phyloP scores from a whole-genome alignment of 1,284 basidiomycete genomes.

The Erythrobasidium hasegawianum region DNA sequence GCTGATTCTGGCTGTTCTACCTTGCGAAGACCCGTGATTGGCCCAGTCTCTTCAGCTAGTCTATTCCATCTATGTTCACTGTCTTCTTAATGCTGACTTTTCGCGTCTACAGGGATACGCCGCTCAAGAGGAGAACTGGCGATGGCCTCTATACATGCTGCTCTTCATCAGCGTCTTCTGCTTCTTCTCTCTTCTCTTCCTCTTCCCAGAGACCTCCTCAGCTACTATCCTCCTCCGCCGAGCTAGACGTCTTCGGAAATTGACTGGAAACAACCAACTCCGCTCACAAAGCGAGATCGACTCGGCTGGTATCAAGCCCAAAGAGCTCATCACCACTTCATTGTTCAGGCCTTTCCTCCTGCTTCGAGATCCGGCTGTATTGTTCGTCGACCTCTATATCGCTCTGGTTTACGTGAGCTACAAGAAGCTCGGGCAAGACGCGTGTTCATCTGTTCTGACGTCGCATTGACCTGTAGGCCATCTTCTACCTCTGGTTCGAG shows the following conservation, averaged over 20 bases:
- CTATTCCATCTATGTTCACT: neutral
- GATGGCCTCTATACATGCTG: slow-evolving; percentile 46
- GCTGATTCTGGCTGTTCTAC: no score
- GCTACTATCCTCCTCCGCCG: slow-evolving; percentile 49
- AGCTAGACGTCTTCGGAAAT: slow-evolving; percentile 47
- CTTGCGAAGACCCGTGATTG: slow-evolving; percentile 19
- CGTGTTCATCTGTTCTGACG: slow-evolving; percentile 2
- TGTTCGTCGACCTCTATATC: slow-evolving; percentile 40
- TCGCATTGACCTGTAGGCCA: neutral
- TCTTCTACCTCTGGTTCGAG: slow-evolving; percentile 37
- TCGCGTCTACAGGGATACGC: slow-evolving; percentile 33
- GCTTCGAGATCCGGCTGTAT: slow-evolving; percentile 30
- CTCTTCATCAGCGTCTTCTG: slow-evolving; percentile 37
- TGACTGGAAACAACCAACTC: slow-evolving; percentile 49
- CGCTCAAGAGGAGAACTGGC: slow-evolving; percentile 43
- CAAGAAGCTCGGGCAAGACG: neutral
- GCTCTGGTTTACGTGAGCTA: slow-evolving; percentile 22
- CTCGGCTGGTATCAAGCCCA: slow-evolving; percentile 21
- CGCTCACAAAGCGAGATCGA: slow-evolving; percentile 48
- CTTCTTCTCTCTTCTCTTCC: slow-evolving; percentile 14
- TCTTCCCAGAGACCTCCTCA: slow-evolving; percentile 48
- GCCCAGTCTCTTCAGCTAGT: slow-evolving; percentile 34
- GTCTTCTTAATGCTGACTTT: neutral
- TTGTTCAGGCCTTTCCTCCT: slow-evolving; percentile 35
- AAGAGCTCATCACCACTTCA: slow-evolving; percentile 21